Base-by-base conservation (phyloP, 1,139 yeast species). In the Lipomyces yarrowii region DNA sequence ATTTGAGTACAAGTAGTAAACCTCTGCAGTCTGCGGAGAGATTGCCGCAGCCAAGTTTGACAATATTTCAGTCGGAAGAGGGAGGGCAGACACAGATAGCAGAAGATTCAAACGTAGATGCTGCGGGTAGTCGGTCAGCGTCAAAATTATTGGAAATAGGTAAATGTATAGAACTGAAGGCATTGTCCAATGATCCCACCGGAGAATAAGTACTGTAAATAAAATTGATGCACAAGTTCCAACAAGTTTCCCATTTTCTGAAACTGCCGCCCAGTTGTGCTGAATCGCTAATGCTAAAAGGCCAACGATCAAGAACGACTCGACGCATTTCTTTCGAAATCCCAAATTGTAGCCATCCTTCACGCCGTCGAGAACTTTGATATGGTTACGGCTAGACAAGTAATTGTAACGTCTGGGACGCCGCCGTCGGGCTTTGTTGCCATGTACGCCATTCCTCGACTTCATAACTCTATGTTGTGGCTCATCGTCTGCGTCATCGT, bases 141-240 rank as follows among this genome's bases (percentile, higher is more conserved):
- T 64, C 54, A 73, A 54, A 46, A 72, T 67, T 10, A 68, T 67
- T 1, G 75, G 75, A 52, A 72, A 70, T 37, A 68, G 60, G 64
- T 70, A 66, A 42, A 71, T 57, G 60, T 72, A 72, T 46, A 72
- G 60, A 6, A 69, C 70, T 30, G 69, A 67, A 51, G 73, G 72
- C 64, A 71, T 64, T 42, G 60, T 60, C 71, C 71, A 69, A 10
- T 52, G 51, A 13, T 52, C 42, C 57, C 42, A 60, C 37, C 62
- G 56, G 8, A 63, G 15, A 4, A 61, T 30, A 42, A 71, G 59
- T 13, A 64, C 65, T 2, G 61, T 33, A 4, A 60, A 11, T 6
- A 70, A 57, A 2, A 64, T 57, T 6, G 62, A 62, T 4, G 60
- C 37, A 67, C 71, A 69, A 10, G 30, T 32, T 10, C 52, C 37